Evolutionary conservation across 2,329 filamentous ascomycete genomes (phyloP).

Genomic region (Spiromastix sp.): DNA sequence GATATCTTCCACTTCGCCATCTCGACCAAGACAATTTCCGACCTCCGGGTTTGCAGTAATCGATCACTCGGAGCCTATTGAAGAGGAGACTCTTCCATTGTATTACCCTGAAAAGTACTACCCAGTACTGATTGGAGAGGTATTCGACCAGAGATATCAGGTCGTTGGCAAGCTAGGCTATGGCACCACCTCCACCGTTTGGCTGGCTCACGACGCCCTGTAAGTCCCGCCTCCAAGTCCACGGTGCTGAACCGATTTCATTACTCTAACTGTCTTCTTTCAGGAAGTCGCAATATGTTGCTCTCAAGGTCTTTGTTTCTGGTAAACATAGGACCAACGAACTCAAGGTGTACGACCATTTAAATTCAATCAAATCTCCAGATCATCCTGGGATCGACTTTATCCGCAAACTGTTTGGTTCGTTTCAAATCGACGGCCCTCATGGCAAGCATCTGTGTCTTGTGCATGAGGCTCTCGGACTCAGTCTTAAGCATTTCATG

Average conservation of each 20-base stretch:
- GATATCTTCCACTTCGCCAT: too few species aligned
- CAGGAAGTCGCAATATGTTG: conserved; percentile 3
- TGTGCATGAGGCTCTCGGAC: conserved; percentile 13
- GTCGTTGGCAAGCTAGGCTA: conserved; percentile 16
- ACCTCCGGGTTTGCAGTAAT: conserved; percentile 6
- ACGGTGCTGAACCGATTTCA: conserved; percentile 4
- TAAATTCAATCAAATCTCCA: conserved; percentile 8
- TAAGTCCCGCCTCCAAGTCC: conserved; percentile 4
- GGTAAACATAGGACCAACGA: conserved; percentile 6
- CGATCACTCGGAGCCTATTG: conserved; percentile 7
- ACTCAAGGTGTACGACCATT: conserved; percentile 13
- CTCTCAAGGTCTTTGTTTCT: conserved; percentile 6
- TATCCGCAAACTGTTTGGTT: conserved; percentile 16
- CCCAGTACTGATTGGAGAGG: conserved; percentile 8
- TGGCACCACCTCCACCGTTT: conserved; percentile 16
- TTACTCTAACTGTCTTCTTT: conserved; percentile 3
- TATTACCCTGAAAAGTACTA: conserved; percentile 10
- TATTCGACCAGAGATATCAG: conserved; percentile 11
- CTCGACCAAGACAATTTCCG: too few species aligned
- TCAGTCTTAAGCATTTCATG: conserved; percentile 6
- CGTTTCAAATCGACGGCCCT: conserved; percentile 17
- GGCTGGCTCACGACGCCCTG: conserved; percentile 14
- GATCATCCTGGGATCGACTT: conserved; percentile 12
- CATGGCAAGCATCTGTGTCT: conserved; percentile 14
- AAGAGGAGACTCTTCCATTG: conserved; percentile 10